These are phyloP conservation scores for Rhodosporidiobolus sp. DNA, from an alignment of 768 basidiomycete species.

Conservation along the genomic window DNA sequence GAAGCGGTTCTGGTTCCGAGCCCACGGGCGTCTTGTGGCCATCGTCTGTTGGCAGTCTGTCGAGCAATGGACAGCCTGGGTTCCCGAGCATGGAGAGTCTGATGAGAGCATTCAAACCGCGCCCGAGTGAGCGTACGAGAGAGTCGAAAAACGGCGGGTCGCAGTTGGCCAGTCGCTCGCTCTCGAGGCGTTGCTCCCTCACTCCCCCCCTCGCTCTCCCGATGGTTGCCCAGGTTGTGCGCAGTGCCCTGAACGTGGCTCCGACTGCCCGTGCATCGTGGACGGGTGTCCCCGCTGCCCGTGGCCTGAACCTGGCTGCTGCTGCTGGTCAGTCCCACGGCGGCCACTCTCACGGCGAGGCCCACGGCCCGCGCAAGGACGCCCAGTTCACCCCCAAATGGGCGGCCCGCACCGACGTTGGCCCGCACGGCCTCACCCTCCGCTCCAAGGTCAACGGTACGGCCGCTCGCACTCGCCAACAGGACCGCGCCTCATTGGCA, in stretches of 20 bases:
- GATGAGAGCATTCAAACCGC: neutral
- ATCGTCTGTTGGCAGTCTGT: neutral
- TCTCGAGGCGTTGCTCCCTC: neutral
- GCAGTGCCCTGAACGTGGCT: constrained; percentile 70
- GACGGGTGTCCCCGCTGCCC: constrained; percentile 72
- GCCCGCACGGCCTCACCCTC: constrained; percentile 57
- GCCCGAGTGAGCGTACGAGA: neutral
- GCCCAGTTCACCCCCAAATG: constrained; percentile 57
- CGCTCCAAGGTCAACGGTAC: constrained; percentile 67
- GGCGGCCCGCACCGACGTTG: constrained; percentile 50
- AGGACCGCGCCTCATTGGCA: neutral
- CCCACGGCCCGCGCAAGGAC: constrained; percentile 60
- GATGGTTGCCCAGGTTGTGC: constrained; percentile 25
- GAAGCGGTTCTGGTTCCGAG: too few species aligned
- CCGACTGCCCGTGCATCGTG: constrained; percentile 77
- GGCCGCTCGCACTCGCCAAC: constrained; percentile 38
- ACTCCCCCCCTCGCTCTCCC: neutral
- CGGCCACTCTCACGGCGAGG: constrained; percentile 55
- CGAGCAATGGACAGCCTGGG: neutral
- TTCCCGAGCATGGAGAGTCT: neutral
- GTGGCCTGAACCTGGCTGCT: constrained; percentile 68
- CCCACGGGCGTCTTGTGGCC: neutral
- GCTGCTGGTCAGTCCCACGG: constrained; percentile 59
- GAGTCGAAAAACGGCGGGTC: neutral
- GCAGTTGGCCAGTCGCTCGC: too few species aligned